These are phyloP conservation scores for Echinosophora koreensis DNA, from an alignment of 306 rosid species.

Conservation along the genomic window DNA sequence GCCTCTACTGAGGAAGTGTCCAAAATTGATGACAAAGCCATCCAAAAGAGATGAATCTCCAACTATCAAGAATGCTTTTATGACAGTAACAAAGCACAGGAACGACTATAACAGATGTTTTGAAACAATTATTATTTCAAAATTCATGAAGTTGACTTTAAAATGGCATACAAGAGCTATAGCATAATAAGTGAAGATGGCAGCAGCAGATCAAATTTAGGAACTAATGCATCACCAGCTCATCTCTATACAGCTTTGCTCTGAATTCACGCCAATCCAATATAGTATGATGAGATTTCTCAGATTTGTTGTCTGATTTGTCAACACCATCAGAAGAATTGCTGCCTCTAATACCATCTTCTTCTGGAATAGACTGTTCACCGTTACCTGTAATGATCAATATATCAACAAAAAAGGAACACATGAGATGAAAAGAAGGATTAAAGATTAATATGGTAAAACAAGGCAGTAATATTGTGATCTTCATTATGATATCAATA, in stretches of 20 bases:
- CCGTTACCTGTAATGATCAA: constrained; percentile 70
- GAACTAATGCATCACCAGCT: constrained; percentile 73
- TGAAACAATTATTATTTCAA: neutral
- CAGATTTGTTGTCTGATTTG: constrained; percentile 59
- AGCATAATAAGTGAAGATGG: constrained; percentile 17
- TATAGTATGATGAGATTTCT: constrained; percentile 56
- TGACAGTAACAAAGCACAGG: constrained; percentile 27
- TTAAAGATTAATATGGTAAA: constrained; percentile 14
- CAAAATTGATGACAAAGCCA: constrained; percentile 36
- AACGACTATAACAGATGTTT: constrained; percentile 29
- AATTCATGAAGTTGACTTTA: constrained; percentile 33
- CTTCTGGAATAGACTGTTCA: constrained; percentile 78
- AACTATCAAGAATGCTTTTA: constrained; percentile 25
- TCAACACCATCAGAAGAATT: constrained; percentile 61
- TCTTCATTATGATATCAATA: constrained; percentile 8
- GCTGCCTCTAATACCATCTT: constrained; percentile 69
- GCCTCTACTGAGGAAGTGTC: constrained; percentile 28
- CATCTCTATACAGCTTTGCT: constrained; percentile 78
- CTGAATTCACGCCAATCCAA: constrained; percentile 97
- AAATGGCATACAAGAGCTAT: constrained; percentile 29
- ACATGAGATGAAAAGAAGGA: constrained; percentile 20
- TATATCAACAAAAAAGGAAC: constrained; percentile 30
- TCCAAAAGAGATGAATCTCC: constrained; percentile 28
- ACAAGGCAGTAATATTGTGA: neutral
- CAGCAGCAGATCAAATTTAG: constrained; percentile 13